Evolutionary conservation across 495 filamentous ascomycete genomes (phyloP), one percentile per base, ranked within the genome.

Genomic region (Annulohypoxylon maeteangense): DNA sequence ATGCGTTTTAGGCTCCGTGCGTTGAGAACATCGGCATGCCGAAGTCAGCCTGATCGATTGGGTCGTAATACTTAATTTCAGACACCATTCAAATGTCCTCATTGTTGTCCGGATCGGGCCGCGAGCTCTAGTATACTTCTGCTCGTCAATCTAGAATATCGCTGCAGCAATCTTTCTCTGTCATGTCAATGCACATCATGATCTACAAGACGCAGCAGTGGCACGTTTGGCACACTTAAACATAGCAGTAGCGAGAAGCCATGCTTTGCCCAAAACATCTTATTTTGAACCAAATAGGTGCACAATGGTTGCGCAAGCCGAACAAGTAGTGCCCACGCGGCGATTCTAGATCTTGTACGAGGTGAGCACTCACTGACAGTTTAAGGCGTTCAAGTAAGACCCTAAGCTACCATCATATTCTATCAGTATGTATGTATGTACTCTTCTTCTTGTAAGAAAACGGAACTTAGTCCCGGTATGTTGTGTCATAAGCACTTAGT

Each of bases 141-240:
- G 10, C 61, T 74, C 67, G 61, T 60, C 23, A 62, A 69, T 67
- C 56, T 70, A 54, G 40, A 74, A 54, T 62, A 34, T 58, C 7
- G 44, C 65, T 65, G 70, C 56, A 58, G 61, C 47, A 74, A 55
- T 65, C 38, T 69, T 62, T 61, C 31, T 40, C 61, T 60, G 62
- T 70, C 55, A 68, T 73, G 70, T 62, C 44, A 70, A 74, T 74
- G 71, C 71, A 70, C 59, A 70, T 71, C 58, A 67, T 74, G 71
- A 74, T 67, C 67, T 73, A 74, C 71, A 71, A 22, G 54, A 67
- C 57, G 62, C 62, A 71, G 71, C 71, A 36, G 71, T 74, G 62
- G 51, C 71, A 74, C 71, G 71, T 74, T 74, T 58, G 58, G 71
- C 67, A 70, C 67, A 56, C 57, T 67, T 45, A 66, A 54, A 60